These are phyloP conservation scores for Suhomyces atakaporum DNA, from an alignment of 1,139 yeast species.

Conservation along the genomic window DNA sequence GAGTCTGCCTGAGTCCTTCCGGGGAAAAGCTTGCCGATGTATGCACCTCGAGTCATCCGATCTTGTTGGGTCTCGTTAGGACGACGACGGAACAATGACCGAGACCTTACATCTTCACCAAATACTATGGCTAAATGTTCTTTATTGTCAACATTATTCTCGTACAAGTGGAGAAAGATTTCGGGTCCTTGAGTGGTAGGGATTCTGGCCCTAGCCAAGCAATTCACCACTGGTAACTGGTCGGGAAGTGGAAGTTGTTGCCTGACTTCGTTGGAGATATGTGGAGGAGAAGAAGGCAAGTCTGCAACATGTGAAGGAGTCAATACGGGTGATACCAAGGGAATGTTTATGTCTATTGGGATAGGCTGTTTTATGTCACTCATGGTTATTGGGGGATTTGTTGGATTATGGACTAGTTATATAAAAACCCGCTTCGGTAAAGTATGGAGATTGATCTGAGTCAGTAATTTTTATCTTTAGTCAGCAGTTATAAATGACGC, in stretches of 20 bases:
- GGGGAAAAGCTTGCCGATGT: slow-evolving; percentile 83
- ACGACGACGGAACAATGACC: slow-evolving; percentile 62
- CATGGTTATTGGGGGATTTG: slow-evolving; percentile 1
- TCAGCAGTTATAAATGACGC: slow-evolving; percentile 6
- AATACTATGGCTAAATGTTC: slow-evolving; percentile 97
- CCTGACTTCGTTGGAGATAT: slow-evolving; percentile 24
- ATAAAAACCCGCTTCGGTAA: not conserved
- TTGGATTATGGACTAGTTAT: not conserved
- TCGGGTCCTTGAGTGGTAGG: slow-evolving; percentile 95
- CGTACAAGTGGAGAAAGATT: slow-evolving; percentile 84
- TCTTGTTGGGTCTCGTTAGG: slow-evolving; percentile 83
- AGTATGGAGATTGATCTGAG: not conserved
- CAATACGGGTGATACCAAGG: slow-evolving; percentile 40
- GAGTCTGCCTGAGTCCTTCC: slow-evolving; percentile 72
- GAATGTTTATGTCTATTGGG: slow-evolving; percentile 27
- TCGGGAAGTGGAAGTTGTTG: slow-evolving; percentile 22
- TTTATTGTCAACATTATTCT: slow-evolving; percentile 81
- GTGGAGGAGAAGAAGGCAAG: slow-evolving; percentile 23
- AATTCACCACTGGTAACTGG: slow-evolving; percentile 69
- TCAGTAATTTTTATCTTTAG: slow-evolving; percentile 1
- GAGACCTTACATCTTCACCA: slow-evolving; percentile 86
- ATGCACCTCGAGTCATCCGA: slow-evolving; percentile 97
- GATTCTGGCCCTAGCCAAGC: slow-evolving; percentile 89
- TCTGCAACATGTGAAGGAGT: slow-evolving; percentile 28
- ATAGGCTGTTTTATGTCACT: slow-evolving; percentile 9